Base-by-base conservation (phyloP, 2,329 filamentous ascomycete species). In the Didymella segeticola region DNA sequence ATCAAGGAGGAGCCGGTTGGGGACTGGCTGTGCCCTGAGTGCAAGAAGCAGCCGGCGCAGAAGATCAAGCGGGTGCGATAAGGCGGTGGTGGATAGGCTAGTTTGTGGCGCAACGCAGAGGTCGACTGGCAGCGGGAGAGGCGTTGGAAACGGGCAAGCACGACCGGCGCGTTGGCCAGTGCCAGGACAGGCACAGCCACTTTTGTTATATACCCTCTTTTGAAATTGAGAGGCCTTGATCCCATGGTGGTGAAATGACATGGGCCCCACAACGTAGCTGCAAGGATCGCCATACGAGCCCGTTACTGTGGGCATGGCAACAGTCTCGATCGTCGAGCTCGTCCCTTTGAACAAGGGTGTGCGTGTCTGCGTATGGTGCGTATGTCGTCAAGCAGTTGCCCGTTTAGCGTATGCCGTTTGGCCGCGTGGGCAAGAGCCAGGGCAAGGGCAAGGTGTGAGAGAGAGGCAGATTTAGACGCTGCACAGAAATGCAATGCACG, bases 11-110 rank as follows among this genome's bases (percentile, higher is more conserved):
- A 81, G 67, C 80, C 80, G 4, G 70, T 75, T 49, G 79, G 79
- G 12, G 78, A 81, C 57, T 82, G 80, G 80, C 69, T 82, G 31
- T 82, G 80, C 69, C 78, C 78, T 5, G 68, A 75, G 52, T 71
- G 71, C 62, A 67, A 65, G 55, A 72, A 68, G 58, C 72, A 77
- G 64, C 74, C 74, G 25, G 55, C 67, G 42, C 69, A 63, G 52
- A 76, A 77, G 67, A 76, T 78, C 62, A 76, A 75, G 65, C 68
- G 73, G 60, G 70, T 69, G 41, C 72, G 71, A 25, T 75, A 54
- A 43, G 45, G 31, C n/a, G n/a, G n/a, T n/a, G n/a, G n/a, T n/a
- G n/a, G n/a, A n/a, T n/a, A n/a, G n/a, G n/a, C n/a, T n/a, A n/a
- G n/a, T n/a, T 33, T 38, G 53, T 29, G 49, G 37, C 33, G 49